These are phyloP conservation scores for Cercophora sp. DNA, from an alignment of 495 filamentous ascomycete species.

Conservation along the genomic window DNA sequence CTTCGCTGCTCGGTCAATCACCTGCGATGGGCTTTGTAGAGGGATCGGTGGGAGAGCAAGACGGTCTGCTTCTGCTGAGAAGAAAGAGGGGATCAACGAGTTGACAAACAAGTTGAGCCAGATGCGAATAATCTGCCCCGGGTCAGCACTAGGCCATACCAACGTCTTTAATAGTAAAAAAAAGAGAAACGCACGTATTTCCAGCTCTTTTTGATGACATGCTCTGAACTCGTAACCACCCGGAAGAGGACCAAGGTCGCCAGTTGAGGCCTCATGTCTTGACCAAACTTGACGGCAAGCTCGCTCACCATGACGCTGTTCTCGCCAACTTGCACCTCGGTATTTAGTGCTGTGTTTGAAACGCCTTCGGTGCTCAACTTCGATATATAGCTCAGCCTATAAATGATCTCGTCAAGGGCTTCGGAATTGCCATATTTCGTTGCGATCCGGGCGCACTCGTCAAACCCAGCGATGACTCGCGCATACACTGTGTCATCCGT, in stretches of 20 bases:
- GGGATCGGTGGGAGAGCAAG: conserved; percentile 81
- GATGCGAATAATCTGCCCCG: conserved; percentile 78
- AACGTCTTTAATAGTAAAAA: too few relatives aligned
- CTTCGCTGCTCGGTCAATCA: conserved; percentile 82
- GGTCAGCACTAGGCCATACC: too few relatives aligned
- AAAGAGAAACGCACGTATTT: conserved; percentile 70
- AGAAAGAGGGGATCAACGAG: conserved; percentile 83
- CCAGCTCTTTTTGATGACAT: conserved; percentile 74
- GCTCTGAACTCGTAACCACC: conserved; percentile 79
- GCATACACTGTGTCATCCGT: conserved; percentile 97
- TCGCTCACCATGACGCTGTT: conserved; percentile 99
- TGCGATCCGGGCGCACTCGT: conserved; percentile 92
- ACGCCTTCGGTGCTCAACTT: conserved; percentile 70
- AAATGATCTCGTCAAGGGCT: conserved; percentile 85
- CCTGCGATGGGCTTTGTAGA: conserved; percentile 82
- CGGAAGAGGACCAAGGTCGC: conserved; percentile 92
- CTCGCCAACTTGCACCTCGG: conserved; percentile 86
- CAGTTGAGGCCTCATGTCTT: conserved; percentile 88
- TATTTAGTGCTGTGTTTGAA: conserved; percentile 86
- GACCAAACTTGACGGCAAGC: conserved; percentile 91
- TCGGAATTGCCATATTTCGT: conserved; percentile 80
- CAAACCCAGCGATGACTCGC: conserved; percentile 87
- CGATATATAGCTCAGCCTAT: conserved; percentile 83
- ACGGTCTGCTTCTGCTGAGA: conserved; percentile 62
- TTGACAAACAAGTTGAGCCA: conserved; percentile 96